Evolutionary conservation across 106 monocot genomes (phyloP).

Genomic region (Acorus gramineus): DNA sequence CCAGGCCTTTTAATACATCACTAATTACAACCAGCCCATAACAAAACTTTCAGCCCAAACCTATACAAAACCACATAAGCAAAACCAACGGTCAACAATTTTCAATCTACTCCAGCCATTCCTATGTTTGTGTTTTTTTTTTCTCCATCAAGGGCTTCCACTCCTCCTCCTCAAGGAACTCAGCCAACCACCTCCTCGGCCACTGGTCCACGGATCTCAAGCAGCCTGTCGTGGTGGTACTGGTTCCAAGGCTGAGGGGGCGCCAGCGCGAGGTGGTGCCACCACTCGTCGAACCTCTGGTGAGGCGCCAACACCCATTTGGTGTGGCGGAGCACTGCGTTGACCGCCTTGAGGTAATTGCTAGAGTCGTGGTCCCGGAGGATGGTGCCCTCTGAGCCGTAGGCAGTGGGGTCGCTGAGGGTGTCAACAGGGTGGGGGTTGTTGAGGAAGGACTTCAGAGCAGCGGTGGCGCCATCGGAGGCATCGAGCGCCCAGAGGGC

Average conservation of each 20-base stretch:
- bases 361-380: constrained; percentile 79
- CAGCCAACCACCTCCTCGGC: constrained; percentile 1
- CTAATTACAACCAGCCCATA: no score
- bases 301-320: constrained; percentile 3
- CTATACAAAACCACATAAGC: no score
- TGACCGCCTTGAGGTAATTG: constrained; percentile 66
- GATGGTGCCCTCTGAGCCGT: constrained; percentile 76
- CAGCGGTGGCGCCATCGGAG: neutral
- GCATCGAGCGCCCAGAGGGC: constrained; percentile 41
- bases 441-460: constrained; percentile 63
- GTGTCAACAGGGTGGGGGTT: constrained; percentile 77
- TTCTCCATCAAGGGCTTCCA: no score
- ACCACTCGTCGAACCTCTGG: constrained; percentile 26
- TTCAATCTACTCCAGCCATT: no score
- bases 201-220: constrained; percentile 1
- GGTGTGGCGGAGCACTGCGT: constrained; percentile 26
- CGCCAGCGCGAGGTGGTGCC: constrained; percentile 21
- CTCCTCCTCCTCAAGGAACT: no score
- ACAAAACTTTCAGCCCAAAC: no score
- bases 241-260: neutral
- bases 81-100: no score
- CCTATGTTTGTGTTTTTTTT: no score
- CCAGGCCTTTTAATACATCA: no score
- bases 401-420: constrained; percentile 57
- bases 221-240: neutral